A percentile compares a stretch with the other conserved stretches of the same genome.
phyloP scores from a whole-genome alignment of 2,329 filamentous ascomycete genomes.

The Lecanosticta acicola region DNA sequence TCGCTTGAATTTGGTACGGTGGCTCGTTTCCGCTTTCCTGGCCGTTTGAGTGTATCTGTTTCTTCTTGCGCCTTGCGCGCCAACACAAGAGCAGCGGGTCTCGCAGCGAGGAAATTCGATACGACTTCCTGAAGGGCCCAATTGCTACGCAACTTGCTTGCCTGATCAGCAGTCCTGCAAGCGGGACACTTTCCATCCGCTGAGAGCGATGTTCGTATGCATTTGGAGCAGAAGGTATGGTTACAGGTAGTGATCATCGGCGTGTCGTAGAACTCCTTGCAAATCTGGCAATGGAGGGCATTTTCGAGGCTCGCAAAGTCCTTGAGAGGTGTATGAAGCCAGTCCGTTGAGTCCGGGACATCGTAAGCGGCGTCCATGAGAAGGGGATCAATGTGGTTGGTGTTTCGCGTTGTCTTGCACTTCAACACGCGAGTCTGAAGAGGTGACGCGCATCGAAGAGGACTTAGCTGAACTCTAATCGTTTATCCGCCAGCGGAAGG shows the following conservation, averaged over 20 bases:
- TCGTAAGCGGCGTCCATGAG: slow-evolving; percentile 30
- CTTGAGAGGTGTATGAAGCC: slow-evolving; percentile 65
- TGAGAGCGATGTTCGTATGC: slow-evolving; percentile 80
- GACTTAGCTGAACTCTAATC: background rate
- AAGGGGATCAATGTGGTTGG: background rate
- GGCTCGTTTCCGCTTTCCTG: slow-evolving; percentile 50
- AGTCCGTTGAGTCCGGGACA: slow-evolving; percentile 76
- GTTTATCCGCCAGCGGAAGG: background rate
- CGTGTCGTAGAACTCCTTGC: slow-evolving; percentile 93
- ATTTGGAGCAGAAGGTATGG: slow-evolving; percentile 95
- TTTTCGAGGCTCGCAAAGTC: slow-evolving; percentile 69
- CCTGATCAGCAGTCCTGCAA: slow-evolving; percentile 73
- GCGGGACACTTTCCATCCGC: slow-evolving; percentile 82
- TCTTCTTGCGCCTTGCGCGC: slow-evolving; percentile 43
- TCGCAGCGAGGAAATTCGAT: slow-evolving; percentile 64
- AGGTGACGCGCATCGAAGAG: background rate
- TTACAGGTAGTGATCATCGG: slow-evolving; percentile 93
- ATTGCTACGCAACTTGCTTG: slow-evolving; percentile 77
- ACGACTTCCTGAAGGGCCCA: slow-evolving; percentile 81
- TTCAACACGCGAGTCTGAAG: too few species aligned
- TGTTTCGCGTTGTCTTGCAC: background rate
- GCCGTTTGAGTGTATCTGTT: slow-evolving; percentile 14
- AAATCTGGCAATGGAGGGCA: slow-evolving; percentile 88
- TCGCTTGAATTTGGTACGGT: slow-evolving; percentile 28
- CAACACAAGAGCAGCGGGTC: slow-evolving; percentile 58